phyloP scores from a whole-genome alignment of 2,329 filamentous ascomycete species.

The Pestalotiopsis sp. region DNA sequence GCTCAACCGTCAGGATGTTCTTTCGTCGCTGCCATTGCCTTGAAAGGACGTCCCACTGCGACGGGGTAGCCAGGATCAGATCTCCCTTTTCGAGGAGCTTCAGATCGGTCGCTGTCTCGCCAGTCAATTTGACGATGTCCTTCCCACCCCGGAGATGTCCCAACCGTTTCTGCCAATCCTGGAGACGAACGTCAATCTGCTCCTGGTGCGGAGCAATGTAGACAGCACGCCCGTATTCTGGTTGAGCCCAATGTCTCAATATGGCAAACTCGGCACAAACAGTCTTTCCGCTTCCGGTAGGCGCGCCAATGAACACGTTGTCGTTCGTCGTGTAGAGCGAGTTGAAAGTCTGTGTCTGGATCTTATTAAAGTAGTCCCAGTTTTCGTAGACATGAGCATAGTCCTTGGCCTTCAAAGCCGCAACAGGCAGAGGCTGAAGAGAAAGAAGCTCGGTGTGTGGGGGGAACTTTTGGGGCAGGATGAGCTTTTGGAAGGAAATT shows the following conservation, averaged over 20 bases:
- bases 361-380: constrained; percentile 92
- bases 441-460: constrained; percentile 91
- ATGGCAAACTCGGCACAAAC: constrained; percentile 95
- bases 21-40: constrained; percentile 96
- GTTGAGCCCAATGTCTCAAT: constrained; percentile 81
- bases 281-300: constrained; percentile 94
- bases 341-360: constrained; percentile 97
- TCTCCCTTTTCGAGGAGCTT: constrained; percentile 87
- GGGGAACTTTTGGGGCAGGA: constrained; percentile 93
- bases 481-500: constrained; percentile 92
- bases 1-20: constrained; percentile 86
- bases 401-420: constrained; percentile 84
- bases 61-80: constrained; percentile 86
- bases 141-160: constrained; percentile 77
- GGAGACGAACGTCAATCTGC: constrained; percentile 77
- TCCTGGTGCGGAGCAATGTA: constrained; percentile 97
- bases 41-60: constrained; percentile 95
- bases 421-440: constrained; percentile 86
- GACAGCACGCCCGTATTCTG: constrained; percentile 76
- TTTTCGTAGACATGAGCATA: constrained; percentile 80
- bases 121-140: constrained; percentile 88
- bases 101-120: constrained; percentile 88
- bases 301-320: constrained; percentile 91
- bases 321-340: constrained; percentile 89
- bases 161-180: constrained; percentile 85